Percentiles rank a stretch among this genome's conserved stretches.
Evolutionary conservation across 2,329 filamentous ascomycete genomes (phyloP).

Genomic region (Ophiostoma himal-ulmi): DNA sequence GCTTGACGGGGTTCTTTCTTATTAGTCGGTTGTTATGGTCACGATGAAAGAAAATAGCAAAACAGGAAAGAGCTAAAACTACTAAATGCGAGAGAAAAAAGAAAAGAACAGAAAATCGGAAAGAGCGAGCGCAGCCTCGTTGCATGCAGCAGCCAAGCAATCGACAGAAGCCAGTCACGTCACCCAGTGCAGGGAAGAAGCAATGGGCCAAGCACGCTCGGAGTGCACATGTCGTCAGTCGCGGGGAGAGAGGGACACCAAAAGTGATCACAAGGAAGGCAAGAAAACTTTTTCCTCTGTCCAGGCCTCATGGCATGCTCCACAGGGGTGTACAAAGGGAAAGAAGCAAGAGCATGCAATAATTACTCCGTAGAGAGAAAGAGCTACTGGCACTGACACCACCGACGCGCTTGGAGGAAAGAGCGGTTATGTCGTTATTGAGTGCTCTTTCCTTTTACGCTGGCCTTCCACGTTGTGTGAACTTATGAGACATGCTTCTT

Average conservation of each 20-base stretch:
- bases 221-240: neutral
- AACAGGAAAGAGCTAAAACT: neutral
- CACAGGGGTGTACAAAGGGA: slow-evolving; percentile 13
- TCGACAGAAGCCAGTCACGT: slow-evolving; percentile 1
- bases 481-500: neutral
- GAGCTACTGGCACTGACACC: neutral
- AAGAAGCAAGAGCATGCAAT: neutral
- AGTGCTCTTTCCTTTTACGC: neutral
- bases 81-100: slow-evolving; percentile 2
- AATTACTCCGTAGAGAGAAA: no score
- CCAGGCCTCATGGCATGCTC: slow-evolving; percentile 12
- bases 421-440: neutral
- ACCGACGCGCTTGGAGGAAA: neutral
- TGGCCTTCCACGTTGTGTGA: neutral
- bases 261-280: slow-evolving; percentile 22
- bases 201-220: neutral
- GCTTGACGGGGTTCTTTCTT: neutral
- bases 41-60: neutral
- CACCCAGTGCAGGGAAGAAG: slow-evolving; percentile 10
- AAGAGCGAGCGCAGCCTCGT: slow-evolving; percentile 12
- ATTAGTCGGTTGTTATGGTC: slow-evolving; percentile 15
- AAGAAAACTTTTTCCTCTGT: slow-evolving; percentile 21
- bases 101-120: neutral
- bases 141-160: neutral
- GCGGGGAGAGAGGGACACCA: slow-evolving; percentile 14